Evolutionary conservation across 225 moss, liverwort and hornwort genomes (phyloP), one percentile per base, ranked within the genome.

Genomic region (Lunularia cruciata): DNA sequence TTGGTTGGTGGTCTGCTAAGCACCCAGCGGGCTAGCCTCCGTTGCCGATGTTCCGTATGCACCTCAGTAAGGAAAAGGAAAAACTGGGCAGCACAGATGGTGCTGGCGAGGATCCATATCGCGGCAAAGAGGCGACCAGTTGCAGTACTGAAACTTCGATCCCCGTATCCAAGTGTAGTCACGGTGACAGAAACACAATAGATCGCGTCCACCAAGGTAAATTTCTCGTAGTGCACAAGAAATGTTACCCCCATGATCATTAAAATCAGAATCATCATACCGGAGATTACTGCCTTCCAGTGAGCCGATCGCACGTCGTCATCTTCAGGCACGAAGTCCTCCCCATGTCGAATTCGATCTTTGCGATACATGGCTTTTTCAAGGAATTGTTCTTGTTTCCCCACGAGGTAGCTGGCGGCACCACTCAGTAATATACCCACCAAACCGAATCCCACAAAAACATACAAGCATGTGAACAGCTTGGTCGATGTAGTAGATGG

Each of bases 111-210:
- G 31, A 94, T 87, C 94, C 94, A 94, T 26, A 88, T 68, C 3
- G 83, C 59, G 12, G 87, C 94, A 60, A 94, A 89, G 33, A 88
- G 73, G 30, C 94, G 91, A 51, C 94, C 91, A 47, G 48, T 31
- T 59, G 76, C 42, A 52, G 87, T 89, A 19, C 38, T 64, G 51
- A 91, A 94, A 47, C 78, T 86, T 22, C 37, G 78, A 79, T 94
- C 94, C 13, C 91, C 94, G 65, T 91, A 94, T 66, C 94, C 91
- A 47, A 94, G 82, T 7, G 94, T 94, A 27, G 94, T 91, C 42
- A 91, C 74, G 3, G 94, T 94, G 65, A 88, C 88, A 47, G 86
- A 89, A 16, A 89, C 89, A 42, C 86, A 85, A 60, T 94, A 91
- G 36, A 91, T 58, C 8, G 83, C 91, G 57, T 94, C 78, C 6